A percentile compares a stretch with the other conserved stretches of the same genome.
These are phyloP conservation scores for Ophiocordyceps camponoti-leonardi DNA, from an alignment of 2,329 filamentous ascomycete genomes.

Conservation along the genomic window DNA sequence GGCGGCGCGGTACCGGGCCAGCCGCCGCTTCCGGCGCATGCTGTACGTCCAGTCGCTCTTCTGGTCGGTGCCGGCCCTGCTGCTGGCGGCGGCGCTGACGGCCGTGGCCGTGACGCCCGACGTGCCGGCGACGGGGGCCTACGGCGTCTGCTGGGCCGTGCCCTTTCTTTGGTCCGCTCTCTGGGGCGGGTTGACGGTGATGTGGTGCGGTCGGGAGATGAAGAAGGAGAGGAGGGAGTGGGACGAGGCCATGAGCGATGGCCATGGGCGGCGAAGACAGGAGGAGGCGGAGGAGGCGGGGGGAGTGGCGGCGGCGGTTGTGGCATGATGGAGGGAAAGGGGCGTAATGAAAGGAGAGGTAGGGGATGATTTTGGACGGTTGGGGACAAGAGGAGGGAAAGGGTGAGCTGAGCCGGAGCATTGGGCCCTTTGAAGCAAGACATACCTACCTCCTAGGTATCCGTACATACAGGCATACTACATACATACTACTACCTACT, in stretches of 20 bases:
- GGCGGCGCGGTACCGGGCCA: conserved; percentile 22
- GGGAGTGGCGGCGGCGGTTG: not conserved
- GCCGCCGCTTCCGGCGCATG: conserved; percentile 23
- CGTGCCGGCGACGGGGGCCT: conserved; percentile 17
- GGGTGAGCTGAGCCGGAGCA: no score
- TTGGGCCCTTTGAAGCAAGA: no score
- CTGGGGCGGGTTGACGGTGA: conserved; percentile 17
- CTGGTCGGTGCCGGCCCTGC: conserved; percentile 20
- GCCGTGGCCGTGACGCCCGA: conserved; percentile 16
- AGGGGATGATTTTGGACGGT: no score
- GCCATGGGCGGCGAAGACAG: not conserved
- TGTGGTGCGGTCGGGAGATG: conserved; percentile 20
- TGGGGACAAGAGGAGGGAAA: no score
- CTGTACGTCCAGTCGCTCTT: conserved; percentile 21
- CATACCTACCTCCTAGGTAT: no score
- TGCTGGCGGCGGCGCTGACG: conserved; percentile 19
- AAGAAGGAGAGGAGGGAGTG: conserved; percentile 18
- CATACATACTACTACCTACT: no score
- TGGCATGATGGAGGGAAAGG: no score
- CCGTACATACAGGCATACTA: no score
- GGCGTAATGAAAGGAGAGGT: no score
- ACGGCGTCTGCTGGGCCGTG: conserved; percentile 22
- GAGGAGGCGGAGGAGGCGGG: no score
- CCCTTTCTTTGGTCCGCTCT: conserved; percentile 18
- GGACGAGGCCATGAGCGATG: conserved; percentile 7